Evolutionary conservation across 805 yeast genomes (phyloP).

Genomic region (Cyberlindnera mississippiensis): DNA sequence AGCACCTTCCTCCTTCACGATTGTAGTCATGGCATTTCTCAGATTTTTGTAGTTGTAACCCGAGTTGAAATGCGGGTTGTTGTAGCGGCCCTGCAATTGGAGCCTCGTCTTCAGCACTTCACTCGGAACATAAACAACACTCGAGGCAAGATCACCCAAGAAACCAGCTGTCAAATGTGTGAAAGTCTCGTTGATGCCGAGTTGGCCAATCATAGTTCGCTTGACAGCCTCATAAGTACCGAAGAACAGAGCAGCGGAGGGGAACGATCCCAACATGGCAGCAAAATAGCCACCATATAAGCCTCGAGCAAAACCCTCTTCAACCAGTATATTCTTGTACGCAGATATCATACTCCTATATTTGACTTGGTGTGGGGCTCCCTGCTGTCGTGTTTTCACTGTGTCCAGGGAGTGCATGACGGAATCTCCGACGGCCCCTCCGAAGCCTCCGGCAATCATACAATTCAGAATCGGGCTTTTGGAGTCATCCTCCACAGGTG

Average conservation of each 20-base stretch:
- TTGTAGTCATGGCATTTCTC: slow-evolving; percentile 62
- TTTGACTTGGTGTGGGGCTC: slow-evolving; percentile 65
- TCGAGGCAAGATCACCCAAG: slow-evolving; percentile 88
- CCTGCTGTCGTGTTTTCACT: slow-evolving; percentile 95
- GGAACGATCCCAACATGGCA: slow-evolving; percentile 88
- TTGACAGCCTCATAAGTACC: slow-evolving; percentile 85
- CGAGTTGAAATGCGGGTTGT: slow-evolving; percentile 71
- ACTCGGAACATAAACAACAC: slow-evolving; percentile 88
- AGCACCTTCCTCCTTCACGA: slow-evolving; percentile 66
- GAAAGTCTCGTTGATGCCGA: slow-evolving; percentile 68
- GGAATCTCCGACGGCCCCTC: slow-evolving; percentile 91
- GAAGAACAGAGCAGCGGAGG: slow-evolving; percentile 92
- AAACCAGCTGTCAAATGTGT: slow-evolving; percentile 84
- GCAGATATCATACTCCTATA: slow-evolving; percentile 77
- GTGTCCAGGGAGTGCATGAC: slow-evolving; percentile 95
- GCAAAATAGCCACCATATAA: slow-evolving; percentile 91
- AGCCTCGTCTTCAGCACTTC: slow-evolving; percentile 92
- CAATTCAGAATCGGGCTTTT: slow-evolving; percentile 48
- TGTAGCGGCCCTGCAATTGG: slow-evolving; percentile 85
- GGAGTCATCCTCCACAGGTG: slow-evolving; percentile 11
- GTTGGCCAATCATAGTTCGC: slow-evolving; percentile 60
- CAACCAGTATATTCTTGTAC: slow-evolving; percentile 63
- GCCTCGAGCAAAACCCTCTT: slow-evolving; percentile 85
- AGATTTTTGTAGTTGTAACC: slow-evolving; percentile 87
- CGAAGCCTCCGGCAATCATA: slow-evolving; percentile 88